Evolutionary conservation across 2,329 filamentous ascomycete species (phyloP).

Genomic region (Cadophora sp.): DNA sequence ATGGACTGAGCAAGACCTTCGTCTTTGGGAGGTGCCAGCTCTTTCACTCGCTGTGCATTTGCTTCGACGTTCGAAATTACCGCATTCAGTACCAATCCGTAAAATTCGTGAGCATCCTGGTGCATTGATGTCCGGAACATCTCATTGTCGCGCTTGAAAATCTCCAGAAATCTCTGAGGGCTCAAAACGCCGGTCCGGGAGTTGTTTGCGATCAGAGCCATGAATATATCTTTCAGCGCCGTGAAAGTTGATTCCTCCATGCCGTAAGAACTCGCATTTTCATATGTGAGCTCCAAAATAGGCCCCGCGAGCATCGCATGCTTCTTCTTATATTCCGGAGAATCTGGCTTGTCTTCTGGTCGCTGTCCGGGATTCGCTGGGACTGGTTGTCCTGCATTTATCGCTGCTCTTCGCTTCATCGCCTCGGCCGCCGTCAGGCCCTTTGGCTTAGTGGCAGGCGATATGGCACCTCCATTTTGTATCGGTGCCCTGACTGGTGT

Average conservation of each 20-base stretch:
- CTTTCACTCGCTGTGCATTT: conserved; percentile 72
- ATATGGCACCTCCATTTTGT: conserved; percentile 53
- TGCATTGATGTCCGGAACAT: conserved; percentile 98
- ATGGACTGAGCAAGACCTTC: conserved; percentile 59
- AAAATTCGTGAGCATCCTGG: conserved; percentile 97
- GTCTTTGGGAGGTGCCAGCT: conserved; percentile 51
- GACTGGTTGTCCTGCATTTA: conserved; percentile 60
- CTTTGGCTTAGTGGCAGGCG: conserved; percentile 57
- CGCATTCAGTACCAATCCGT: conserved; percentile 93
- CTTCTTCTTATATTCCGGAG: conserved; percentile 98
- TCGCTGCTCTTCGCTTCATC: conserved; percentile 60
- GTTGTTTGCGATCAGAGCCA: conserved; percentile 81
- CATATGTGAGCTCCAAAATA: conserved; percentile 82
- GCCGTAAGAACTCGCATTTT: conserved; percentile 80
- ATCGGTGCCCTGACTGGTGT: conserved; percentile 59
- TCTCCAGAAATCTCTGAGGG: conserved; percentile 90
- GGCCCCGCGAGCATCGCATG: conserved; percentile 88
- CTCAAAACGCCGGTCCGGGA: conserved; percentile 89
- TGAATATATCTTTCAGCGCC: conserved; percentile 93
- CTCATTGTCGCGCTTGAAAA: conserved; percentile 92
- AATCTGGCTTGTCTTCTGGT: conserved; percentile 92
- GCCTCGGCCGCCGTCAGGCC: conserved; percentile 61
- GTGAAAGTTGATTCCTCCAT: conserved; percentile 97
- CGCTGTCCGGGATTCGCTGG: conserved; percentile 58
- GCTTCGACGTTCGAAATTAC: conserved; percentile 93